Conservation (phyloP, 768 basidiomycete genomes). For the Kwoniella pini region DNA sequence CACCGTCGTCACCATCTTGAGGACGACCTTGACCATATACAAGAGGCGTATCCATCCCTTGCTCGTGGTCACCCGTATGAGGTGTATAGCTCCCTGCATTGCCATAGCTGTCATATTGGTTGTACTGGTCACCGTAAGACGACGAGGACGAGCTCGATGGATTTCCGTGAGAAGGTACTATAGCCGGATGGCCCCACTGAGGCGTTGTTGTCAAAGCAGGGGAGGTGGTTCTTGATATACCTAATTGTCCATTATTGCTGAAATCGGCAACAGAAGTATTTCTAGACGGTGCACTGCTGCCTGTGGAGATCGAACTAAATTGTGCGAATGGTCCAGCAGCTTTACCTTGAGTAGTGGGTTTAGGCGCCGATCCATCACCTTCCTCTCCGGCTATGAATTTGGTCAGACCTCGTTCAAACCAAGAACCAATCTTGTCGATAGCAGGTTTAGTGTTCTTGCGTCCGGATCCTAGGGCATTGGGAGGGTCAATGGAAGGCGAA, state of each 20-base stretch:
- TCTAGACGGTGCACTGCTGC: constrained; percentile 38
- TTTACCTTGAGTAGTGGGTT: constrained; percentile 42
- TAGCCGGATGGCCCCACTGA: constrained; percentile 63
- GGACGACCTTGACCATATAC: not conserved
- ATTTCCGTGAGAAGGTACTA: not conserved
- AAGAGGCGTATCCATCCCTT: constrained; percentile 11
- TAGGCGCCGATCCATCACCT: constrained; percentile 56
- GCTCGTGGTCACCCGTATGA: constrained; percentile 6
- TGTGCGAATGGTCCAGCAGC: constrained; percentile 79
- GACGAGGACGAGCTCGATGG: constrained; percentile 14
- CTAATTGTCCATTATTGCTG: constrained; percentile 22
- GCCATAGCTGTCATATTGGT: constrained; percentile 3
- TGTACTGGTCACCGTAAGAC: constrained; percentile 20
- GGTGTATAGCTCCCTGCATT: constrained; percentile 5
- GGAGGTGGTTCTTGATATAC: constrained; percentile 43
- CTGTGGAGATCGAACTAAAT: constrained; percentile 86
- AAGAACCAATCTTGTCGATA: constrained; percentile 84
- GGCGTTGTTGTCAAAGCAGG: constrained; percentile 57
- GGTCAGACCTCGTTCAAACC: constrained; percentile 87
- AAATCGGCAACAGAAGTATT: constrained; percentile 41
- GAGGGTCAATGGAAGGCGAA: constrained; percentile 64
- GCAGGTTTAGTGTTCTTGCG: constrained; percentile 71
- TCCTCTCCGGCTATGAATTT: constrained; percentile 92
- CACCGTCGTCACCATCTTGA: constrained; percentile 19
- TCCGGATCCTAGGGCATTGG: constrained; percentile 27